These are phyloP conservation scores for Vickermania spadyakhi DNA, from an alignment of 208 protist genomes.

Conservation along the genomic window DNA sequence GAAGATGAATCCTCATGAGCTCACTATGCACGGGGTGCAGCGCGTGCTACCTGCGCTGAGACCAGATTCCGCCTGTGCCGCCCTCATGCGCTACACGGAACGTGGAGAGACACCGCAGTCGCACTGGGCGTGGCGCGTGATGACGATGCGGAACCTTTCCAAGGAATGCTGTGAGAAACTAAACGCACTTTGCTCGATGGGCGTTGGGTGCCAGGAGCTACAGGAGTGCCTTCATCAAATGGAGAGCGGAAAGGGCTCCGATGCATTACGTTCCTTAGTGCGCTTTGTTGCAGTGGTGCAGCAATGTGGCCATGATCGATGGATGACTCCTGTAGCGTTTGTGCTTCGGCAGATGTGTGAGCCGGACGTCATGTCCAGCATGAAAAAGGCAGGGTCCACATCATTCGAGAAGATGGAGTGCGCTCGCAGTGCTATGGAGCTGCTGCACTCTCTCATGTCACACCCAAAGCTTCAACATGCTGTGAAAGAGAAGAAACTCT, in stretches of 20 bases:
- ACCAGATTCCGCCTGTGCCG: constrained; percentile 13
- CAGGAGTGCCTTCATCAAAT: constrained; percentile 1
- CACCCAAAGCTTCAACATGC: too few species aligned
- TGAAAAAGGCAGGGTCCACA: too few species aligned
- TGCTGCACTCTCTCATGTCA: too few species aligned
- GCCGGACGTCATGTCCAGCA: too few species aligned
- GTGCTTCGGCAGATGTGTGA: neutral
- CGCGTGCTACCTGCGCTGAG: constrained; percentile 47
- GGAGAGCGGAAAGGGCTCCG: neutral
- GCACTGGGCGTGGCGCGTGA: constrained; percentile 23
- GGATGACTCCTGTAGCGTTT: neutral
- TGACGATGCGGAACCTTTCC: neutral
- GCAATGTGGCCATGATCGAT: neutral
- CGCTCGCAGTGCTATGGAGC: too few species aligned
- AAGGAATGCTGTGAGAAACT: neutral
- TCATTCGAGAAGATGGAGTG: too few species aligned
- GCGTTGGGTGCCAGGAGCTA: neutral
- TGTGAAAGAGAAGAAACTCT: too few species aligned
- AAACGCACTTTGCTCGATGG: neutral
- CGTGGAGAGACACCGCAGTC: constrained; percentile 24
- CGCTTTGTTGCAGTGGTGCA: constrained; percentile 2
- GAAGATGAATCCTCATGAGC: constrained; percentile 25
- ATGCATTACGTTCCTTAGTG: neutral
- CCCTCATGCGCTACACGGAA: constrained; percentile 8
- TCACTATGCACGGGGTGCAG: constrained; percentile 64